Evolutionary conservation across 2,329 filamentous ascomycete genomes (phyloP), one percentile per base, ranked within the genome.

Genomic region (Colletotrichum musae): DNA sequence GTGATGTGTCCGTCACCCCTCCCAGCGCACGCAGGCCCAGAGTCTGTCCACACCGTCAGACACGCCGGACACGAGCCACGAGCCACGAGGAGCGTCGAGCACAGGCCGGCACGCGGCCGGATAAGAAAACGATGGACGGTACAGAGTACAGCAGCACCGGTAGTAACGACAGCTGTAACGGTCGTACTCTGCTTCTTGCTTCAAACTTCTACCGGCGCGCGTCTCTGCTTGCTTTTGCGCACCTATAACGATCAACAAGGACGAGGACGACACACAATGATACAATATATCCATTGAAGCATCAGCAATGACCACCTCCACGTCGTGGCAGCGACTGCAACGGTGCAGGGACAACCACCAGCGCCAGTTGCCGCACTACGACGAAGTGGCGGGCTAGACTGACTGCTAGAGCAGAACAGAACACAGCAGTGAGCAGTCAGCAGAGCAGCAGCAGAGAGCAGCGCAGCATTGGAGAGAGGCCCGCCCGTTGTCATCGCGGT

Each of bases 401-500:
- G 32, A 52, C 32, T 36, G 32, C 32, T 36, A 36, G 32, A 36
- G 32, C 32, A 36, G 32, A 10, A 3, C 32, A 36, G 32, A 36
- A 36, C 32, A 36, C 32, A 36, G 32, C 32, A 36, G 9, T 36
- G 32, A 36, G 10, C 32, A 36, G 7, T 36, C 18, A 12, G 7
- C 21, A 24, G 21, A 24, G 3, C 32, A 2, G 32, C 9, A 10
- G 48, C 62, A 51, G 47, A 65, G 9, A 43, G 4, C 9, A 15
- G 21, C 21, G 21, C 21, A 24, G 21, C 21, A 24, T 24, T 24
- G 5, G 41, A 43, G 13, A 13, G 48, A 60, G 56, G 47, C 26
- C 54, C 61, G 66, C 50, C 66, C 56, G 66, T 59, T 69, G 61
- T 59, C 61, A 65, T 54, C 48, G 61, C 41, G 32, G 32, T 56